Base-by-base conservation (phyloP, 768 basidiomycete species). In the Tylopilus felleus region DNA sequence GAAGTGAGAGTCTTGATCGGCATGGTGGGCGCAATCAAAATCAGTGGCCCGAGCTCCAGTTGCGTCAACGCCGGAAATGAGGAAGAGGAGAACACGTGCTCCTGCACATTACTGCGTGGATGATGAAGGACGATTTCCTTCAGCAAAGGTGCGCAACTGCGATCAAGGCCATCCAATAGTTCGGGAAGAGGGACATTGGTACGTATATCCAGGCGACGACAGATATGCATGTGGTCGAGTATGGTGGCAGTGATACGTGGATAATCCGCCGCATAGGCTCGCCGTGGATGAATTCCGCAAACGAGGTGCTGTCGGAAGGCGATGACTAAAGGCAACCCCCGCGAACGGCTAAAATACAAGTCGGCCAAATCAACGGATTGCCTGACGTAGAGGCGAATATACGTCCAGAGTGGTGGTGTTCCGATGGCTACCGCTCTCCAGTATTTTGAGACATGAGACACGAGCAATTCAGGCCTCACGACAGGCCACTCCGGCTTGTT, bases 341-440 rank as follows among this genome's bases (percentile, higher is more conserved):
- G 62, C 21, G 67, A 65, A 51, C 67, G 67, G 13, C 44, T 16
- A 29, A 71, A 56, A 44, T 69, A 69, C 31, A 67, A 28, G 41
- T 65, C 53, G 51, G 70, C 56, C 31, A 69, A 52, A 45, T 68
- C 58, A 27, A 42, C 29, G 21, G 66, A 65, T 46, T 69, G 70
- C n/a, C 57, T 39, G 56, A 70, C 50, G 49, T 57, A 57, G 39
- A 69, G 63, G 39, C 39, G 58, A 33, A 69, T 61, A 23, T 59
- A 52, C 5, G 72, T 70, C 79, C 79, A 81, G 19, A 80, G 61
- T 28, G 65, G 53, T 6, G 77, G 72, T 5, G 67, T 70, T 35
- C 65, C 67, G 27, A 74, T 49, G 28, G 75, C 74, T 40, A 75
- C 59, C 21, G 65, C 58, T 52, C 77, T 66, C 79, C 79, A 80